Evolutionary conservation across 768 basidiomycete species (phyloP).

Genomic region (Boletus huronensis): DNA sequence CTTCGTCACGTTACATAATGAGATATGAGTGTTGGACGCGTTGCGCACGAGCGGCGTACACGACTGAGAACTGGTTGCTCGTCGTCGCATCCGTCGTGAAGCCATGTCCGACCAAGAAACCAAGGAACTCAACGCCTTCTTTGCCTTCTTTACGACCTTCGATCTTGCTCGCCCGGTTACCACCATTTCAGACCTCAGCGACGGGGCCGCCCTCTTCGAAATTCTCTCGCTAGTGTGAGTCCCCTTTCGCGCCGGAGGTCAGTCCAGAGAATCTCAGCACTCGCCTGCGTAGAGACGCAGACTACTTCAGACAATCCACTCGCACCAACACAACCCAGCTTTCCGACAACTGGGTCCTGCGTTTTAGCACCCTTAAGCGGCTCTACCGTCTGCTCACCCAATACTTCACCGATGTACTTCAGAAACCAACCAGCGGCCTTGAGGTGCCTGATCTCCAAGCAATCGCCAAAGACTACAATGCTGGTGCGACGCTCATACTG

Average conservation of each 20-base stretch:
- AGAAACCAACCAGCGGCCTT: slow-evolving; percentile 70
- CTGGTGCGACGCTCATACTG: slow-evolving; percentile 64
- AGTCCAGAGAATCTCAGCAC: slow-evolving; percentile 8
- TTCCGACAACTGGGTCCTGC: slow-evolving; percentile 86
- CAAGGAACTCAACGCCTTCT: slow-evolving; percentile 76
- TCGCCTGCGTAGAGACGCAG: slow-evolving; percentile 54
- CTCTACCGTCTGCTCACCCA: slow-evolving; percentile 86
- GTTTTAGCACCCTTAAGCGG: slow-evolving; percentile 79
- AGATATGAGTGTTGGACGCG: slow-evolving; percentile 1
- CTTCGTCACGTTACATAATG: slow-evolving; percentile 23
- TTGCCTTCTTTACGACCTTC: slow-evolving; percentile 77
- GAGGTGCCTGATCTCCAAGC: slow-evolving; percentile 88
- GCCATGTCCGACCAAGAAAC: slow-evolving; percentile 39
- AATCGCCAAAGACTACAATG: slow-evolving; percentile 72
- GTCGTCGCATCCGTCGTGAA: background rate
- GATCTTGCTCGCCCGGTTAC: slow-evolving; percentile 61
- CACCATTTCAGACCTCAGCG: slow-evolving; percentile 67
- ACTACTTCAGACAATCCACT: slow-evolving; percentile 68
- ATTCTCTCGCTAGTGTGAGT: slow-evolving; percentile 74
- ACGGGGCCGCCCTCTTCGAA: slow-evolving; percentile 74
- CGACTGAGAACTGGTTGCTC: slow-evolving; percentile 6
- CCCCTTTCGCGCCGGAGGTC: background rate
- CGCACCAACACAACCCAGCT: slow-evolving; percentile 56
- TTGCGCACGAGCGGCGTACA: background rate
- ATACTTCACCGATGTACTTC: slow-evolving; percentile 80